These are phyloP conservation scores for Trametes meyenii DNA, from an alignment of 768 basidiomycete species.

Conservation along the genomic window DNA sequence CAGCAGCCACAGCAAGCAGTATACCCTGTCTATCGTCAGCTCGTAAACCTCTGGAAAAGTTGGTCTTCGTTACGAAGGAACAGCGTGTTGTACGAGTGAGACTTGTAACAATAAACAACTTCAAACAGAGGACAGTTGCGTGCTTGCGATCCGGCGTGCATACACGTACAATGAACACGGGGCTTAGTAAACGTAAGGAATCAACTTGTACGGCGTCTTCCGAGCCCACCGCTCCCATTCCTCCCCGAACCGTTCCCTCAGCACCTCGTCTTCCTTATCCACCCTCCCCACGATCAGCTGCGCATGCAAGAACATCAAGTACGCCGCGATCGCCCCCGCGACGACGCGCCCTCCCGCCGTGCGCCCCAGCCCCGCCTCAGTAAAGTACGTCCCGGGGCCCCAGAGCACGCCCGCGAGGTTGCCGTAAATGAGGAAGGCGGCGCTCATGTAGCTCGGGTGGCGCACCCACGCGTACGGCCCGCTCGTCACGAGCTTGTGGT, in stretches of 20 bases:
- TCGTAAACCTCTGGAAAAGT: conserved; percentile 9
- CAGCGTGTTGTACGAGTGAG: background rate
- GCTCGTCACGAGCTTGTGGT: conserved; percentile 23
- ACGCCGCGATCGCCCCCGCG: background rate
- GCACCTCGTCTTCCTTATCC: conserved; percentile 22
- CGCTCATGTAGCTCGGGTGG: conserved; percentile 23
- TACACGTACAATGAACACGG: background rate
- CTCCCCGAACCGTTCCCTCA: conserved; percentile 24
- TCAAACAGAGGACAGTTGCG: background rate
- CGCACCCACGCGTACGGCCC: conserved; percentile 27
- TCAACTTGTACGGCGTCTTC: conserved; percentile 20
- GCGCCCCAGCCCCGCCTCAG: conserved; percentile 13
- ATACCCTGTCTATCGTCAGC: conserved; percentile 33
- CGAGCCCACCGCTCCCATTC: conserved; percentile 24
- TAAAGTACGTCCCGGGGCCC: background rate
- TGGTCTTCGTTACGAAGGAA: background rate
- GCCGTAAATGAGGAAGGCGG: conserved; percentile 6
- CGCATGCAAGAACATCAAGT: background rate
- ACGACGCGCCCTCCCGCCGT: conserved; percentile 7
- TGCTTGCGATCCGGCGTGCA: background rate
- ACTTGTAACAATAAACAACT: no score
- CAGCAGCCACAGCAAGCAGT: conserved; percentile 29
- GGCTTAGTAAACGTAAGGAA: conserved; percentile 21
- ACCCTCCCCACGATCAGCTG: background rate
- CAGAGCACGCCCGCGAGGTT: background rate